phyloP scores from a whole-genome alignment of 225 moss, liverwort and hornwort species.

The Pseudoscleropodium purum region DNA sequence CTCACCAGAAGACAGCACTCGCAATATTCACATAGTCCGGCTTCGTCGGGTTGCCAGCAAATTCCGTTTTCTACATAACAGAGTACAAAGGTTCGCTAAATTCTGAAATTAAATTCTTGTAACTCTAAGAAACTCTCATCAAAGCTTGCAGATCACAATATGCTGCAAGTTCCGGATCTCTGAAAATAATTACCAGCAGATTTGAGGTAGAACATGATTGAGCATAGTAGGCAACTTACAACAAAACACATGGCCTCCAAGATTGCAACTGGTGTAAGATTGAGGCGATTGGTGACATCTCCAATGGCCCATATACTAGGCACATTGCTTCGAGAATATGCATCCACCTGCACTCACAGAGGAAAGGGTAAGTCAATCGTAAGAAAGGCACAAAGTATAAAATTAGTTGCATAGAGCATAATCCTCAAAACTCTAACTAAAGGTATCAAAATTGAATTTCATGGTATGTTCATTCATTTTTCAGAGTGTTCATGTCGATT shows the following conservation, averaged over 20 bases:
- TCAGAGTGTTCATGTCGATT: background rate
- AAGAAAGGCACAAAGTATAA: background rate
- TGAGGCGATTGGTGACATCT: conserved; percentile 72
- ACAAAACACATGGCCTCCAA: conserved; percentile 63
- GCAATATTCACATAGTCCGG: conserved; percentile 66
- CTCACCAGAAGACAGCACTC: conserved; percentile 64
- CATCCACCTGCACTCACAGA: conserved; percentile 52
- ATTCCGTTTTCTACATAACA: conserved; percentile 55
- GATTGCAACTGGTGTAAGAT: conserved; percentile 80
- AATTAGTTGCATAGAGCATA: background rate
- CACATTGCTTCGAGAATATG: conserved; percentile 62
- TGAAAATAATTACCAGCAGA: background rate
- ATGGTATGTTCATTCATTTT: background rate
- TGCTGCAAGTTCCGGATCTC: background rate
- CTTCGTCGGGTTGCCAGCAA: conserved; percentile 45
- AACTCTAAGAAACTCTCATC: background rate
- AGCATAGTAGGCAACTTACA: conserved; percentile 21
- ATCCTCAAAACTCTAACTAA: background rate
- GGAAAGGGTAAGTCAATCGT: background rate
- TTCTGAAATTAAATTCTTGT: background rate
- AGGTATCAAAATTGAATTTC: background rate
- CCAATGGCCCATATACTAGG: conserved; percentile 80
- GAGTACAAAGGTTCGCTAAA: background rate
- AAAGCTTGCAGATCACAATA: background rate
- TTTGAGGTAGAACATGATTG: background rate